A percentile compares a stretch with the other conserved stretches of the same genome.
These are phyloP conservation scores for Kwoniella botswanensis DNA, from an alignment of 768 basidiomycete species.

Conservation along the genomic window DNA sequence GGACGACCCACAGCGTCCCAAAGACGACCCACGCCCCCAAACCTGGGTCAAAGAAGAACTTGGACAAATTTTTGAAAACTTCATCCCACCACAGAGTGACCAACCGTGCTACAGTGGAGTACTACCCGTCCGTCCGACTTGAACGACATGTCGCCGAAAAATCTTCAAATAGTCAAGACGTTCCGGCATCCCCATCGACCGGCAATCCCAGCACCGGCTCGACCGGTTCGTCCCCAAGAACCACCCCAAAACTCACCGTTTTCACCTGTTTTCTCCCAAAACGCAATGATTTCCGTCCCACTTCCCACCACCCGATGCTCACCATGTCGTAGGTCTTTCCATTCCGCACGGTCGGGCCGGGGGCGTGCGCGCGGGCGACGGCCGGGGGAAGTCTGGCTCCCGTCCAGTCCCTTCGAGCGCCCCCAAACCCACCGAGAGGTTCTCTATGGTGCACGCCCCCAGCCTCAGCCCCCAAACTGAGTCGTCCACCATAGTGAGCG, in stretches of 20 bases:
- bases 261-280: neutral
- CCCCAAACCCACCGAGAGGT: neutral
- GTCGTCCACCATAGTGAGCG: constrained; percentile 1
- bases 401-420: neutral
- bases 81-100: constrained; percentile 2
- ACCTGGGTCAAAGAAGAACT: neutral
- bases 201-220: neutral
- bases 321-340: neutral
- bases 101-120: neutral
- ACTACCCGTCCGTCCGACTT: constrained; percentile 6
- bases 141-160: neutral
- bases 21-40: neutral
- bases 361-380: neutral
- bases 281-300: constrained; percentile 4
- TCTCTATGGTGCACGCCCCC: constrained; percentile 1
- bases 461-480: neutral
- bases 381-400: neutral
- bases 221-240: neutral
- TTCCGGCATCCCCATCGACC: neutral
- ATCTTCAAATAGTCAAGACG: neutral
- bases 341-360: constrained; percentile 3
- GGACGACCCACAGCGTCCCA: neutral
- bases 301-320: neutral
- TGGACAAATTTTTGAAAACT: constrained; percentile 2
- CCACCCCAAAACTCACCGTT: neutral